Evolutionary conservation across 768 basidiomycete genomes (phyloP).

Genomic region (Lentinula detonsa): DNA sequence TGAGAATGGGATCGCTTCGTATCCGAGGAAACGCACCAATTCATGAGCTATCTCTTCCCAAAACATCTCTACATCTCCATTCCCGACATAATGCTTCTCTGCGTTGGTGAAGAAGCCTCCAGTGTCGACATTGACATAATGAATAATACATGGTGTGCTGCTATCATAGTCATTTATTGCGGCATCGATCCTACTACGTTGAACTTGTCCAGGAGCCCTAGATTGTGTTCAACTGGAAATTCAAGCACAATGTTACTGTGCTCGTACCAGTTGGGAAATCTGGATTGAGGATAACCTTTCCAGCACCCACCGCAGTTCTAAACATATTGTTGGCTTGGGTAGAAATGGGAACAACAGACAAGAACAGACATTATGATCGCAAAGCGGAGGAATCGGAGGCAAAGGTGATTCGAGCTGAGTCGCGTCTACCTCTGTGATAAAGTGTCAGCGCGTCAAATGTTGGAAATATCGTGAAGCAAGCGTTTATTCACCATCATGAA

Average conservation of each 20-base stretch:
- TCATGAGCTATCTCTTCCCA: conserved; percentile 29
- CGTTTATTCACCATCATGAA: conserved; percentile 6
- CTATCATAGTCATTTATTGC: conserved; percentile 23
- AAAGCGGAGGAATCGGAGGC: conserved; percentile 9
- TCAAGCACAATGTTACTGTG: background rate
- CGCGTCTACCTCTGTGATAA: conserved; percentile 26
- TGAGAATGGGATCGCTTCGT: background rate
- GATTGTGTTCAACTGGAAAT: conserved; percentile 26
- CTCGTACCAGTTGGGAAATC: background rate
- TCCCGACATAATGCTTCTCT: conserved; percentile 16
- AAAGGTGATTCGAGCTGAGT: conserved; percentile 20
- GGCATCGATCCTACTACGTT: conserved; percentile 28
- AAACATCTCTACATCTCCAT: conserved; percentile 19
- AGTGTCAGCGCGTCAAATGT: background rate
- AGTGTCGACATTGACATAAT: conserved; percentile 33
- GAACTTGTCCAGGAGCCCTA: conserved; percentile 44
- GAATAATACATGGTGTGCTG: conserved; percentile 22
- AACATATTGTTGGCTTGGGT: too few species aligned
- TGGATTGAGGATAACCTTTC: conserved; percentile 7
- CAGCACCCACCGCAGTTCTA: conserved; percentile 7
- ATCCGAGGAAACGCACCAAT: background rate
- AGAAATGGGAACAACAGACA: background rate
- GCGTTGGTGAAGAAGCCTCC: conserved; percentile 28
- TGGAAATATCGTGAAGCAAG: background rate
- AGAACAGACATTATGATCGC: conserved; percentile 3